phyloP scores from a whole-genome alignment of 2,329 filamentous ascomycete genomes.

The Trichoderma sp. region DNA sequence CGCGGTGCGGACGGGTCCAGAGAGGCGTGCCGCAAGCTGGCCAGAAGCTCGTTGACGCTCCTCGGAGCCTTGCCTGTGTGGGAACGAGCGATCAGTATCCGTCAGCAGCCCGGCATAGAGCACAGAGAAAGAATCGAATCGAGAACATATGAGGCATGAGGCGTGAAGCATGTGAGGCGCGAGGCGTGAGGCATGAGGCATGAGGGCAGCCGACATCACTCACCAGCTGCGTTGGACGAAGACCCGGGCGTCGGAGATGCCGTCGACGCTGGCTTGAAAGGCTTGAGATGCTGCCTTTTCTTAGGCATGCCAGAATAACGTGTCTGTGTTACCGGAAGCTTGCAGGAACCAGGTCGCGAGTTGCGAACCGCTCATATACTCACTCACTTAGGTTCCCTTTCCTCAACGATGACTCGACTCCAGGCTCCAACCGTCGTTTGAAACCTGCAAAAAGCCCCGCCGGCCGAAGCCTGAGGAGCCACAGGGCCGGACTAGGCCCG shows the following conservation, averaged over 20 bases:
- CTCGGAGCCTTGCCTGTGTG: slow-evolving; percentile 40
- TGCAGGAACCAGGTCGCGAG: slow-evolving; percentile 26
- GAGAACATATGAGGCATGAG: background rate
- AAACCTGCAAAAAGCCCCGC: slow-evolving; percentile 1
- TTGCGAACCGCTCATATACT: slow-evolving; percentile 23
- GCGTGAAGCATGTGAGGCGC: too few relatives aligned
- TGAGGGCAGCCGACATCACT: slow-evolving; percentile 28
- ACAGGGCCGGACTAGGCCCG: slow-evolving; percentile 22
- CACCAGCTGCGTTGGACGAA: slow-evolving; percentile 37
- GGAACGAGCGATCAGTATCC: slow-evolving; percentile 7
- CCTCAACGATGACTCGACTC: slow-evolving; percentile 20
- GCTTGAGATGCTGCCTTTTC: slow-evolving; percentile 59
- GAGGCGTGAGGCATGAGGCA: background rate
- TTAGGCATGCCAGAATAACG: slow-evolving; percentile 57
- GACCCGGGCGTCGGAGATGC: slow-evolving; percentile 47
- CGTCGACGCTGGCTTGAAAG: slow-evolving; percentile 61
- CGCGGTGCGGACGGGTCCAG: slow-evolving; percentile 36
- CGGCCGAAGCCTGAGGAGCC: slow-evolving; percentile 15
- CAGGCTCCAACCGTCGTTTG: slow-evolving; percentile 3
- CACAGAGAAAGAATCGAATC: background rate
- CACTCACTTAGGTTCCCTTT: background rate
- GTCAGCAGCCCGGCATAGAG: background rate
- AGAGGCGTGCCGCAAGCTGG: slow-evolving; percentile 55
- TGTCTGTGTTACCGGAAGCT: slow-evolving; percentile 24
- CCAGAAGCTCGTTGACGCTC: slow-evolving; percentile 63